These are phyloP conservation scores for Lodderomyces oxycetoniae DNA, from an alignment of 1,139 yeast genomes.

Conservation along the genomic window DNA sequence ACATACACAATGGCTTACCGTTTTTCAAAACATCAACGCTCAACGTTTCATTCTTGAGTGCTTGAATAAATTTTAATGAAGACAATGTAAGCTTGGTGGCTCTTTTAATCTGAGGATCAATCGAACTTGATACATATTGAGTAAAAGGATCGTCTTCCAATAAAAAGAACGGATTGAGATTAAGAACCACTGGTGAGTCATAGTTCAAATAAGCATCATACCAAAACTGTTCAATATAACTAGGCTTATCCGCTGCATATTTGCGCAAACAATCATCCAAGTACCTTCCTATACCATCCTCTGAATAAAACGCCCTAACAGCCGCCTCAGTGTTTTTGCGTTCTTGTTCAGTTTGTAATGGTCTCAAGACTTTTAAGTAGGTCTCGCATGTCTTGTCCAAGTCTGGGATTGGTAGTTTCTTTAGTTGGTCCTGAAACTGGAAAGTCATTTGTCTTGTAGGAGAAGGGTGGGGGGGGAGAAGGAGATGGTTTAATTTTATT, in stretches of 20 bases:
- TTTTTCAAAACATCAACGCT: slow-evolving; percentile 68
- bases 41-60: slow-evolving; percentile 68
- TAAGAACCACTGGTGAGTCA: slow-evolving; percentile 84
- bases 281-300: slow-evolving; percentile 51
- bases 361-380: slow-evolving; percentile 64
- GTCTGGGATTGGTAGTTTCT: slow-evolving; percentile 75
- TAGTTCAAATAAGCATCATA: slow-evolving; percentile 81
- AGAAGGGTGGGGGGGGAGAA: background rate
- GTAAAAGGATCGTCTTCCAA: slow-evolving; percentile 91
- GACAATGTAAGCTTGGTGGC: slow-evolving; percentile 80
- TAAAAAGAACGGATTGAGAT: slow-evolving; percentile 81
- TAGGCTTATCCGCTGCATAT: slow-evolving; percentile 60
- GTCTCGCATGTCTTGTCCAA: slow-evolving; percentile 58
- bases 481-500: too few species aligned
- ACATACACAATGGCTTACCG: slow-evolving; percentile 76
- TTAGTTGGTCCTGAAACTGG: slow-evolving; percentile 51
- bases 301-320: slow-evolving; percentile 52
- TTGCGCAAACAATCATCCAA: slow-evolving; percentile 60
- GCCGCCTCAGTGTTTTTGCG: slow-evolving; percentile 57
- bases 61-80: slow-evolving; percentile 72
- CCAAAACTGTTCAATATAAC: slow-evolving; percentile 92
- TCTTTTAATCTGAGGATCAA: slow-evolving; percentile 65
- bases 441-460: slow-evolving; percentile 33
- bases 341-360: slow-evolving; percentile 71
- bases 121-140: slow-evolving; percentile 44